Percentiles rank a stretch among this genome's conserved stretches.
phyloP scores from a whole-genome alignment of 768 basidiomycete species.

The Rossbeevera mucosa region DNA sequence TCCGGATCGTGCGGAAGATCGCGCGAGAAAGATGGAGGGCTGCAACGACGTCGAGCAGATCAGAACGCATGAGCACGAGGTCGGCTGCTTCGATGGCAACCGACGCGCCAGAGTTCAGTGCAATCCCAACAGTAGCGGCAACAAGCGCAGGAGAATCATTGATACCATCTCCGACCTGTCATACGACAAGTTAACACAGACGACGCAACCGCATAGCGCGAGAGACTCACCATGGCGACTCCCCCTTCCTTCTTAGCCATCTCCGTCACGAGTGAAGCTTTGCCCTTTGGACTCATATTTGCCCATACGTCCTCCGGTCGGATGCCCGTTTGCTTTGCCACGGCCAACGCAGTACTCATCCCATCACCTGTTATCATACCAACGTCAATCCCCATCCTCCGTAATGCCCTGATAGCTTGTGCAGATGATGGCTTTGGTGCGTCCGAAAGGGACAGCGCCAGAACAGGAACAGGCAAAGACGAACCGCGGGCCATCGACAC shows the following conservation, averaged over 20 bases:
- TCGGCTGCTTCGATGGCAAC: conserved; percentile 98
- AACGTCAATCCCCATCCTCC: conserved; percentile 88
- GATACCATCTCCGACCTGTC: conserved; percentile 94
- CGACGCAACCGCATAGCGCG: background rate
- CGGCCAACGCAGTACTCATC: conserved; percentile 76
- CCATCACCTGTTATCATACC: conserved; percentile 94
- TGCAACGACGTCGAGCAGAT: conserved; percentile 95
- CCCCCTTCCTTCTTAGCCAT: conserved; percentile 70
- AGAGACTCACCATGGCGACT: conserved; percentile 79
- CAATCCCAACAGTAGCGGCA: conserved; percentile 93
- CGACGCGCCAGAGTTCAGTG: conserved; percentile 92
- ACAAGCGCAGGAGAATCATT: conserved; percentile 98
- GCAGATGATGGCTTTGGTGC: conserved; percentile 80
- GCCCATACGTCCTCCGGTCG: conserved; percentile 80
- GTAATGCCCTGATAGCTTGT: conserved; percentile 75
- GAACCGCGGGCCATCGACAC: conserved; percentile 56
- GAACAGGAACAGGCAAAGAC: conserved; percentile 49
- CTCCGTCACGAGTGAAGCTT: conserved; percentile 79
- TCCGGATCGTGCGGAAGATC: conserved; percentile 86
- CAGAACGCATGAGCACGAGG: conserved; percentile 95
- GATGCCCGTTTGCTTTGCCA: conserved; percentile 90
- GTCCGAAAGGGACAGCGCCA: conserved; percentile 85
- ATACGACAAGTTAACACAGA: background rate
- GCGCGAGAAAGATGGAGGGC: conserved; percentile 84
- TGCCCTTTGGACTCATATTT: conserved; percentile 92